Conservation (phyloP, 495 filamentous ascomycete genomes). For the Cercophora samala region DNA sequence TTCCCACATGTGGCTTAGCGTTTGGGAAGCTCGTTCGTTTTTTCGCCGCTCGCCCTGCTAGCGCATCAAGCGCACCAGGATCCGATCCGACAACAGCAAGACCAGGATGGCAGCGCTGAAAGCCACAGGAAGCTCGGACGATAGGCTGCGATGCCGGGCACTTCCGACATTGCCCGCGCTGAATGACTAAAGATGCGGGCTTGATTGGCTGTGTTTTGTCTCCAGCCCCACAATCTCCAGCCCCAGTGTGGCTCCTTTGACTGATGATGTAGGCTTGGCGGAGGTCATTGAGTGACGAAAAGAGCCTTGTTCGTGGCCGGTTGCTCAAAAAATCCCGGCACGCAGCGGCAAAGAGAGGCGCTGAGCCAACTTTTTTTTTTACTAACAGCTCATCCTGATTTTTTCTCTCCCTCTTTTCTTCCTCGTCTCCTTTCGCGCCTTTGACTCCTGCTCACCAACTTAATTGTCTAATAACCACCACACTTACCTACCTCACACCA, state of each 20-base stretch:
- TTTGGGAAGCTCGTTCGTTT: neutral
- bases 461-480: slow-evolving; percentile 11
- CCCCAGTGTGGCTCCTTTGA: slow-evolving; percentile 29
- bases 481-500: slow-evolving; percentile 1
- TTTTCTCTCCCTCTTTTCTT: slow-evolving; percentile 25
- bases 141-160: slow-evolving; percentile 14
- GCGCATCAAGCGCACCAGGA: neutral
- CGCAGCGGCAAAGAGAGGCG: slow-evolving; percentile 9
- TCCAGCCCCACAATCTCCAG: slow-evolving; percentile 17
- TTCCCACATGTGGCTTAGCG: slow-evolving; percentile 18
- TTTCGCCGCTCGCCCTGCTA: slow-evolving; percentile 1
- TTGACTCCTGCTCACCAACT: slow-evolving; percentile 6
- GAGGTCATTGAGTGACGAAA: slow-evolving; percentile 20
- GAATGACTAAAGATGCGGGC: slow-evolving; percentile 24
- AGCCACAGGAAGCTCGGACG: slow-evolving; percentile 4
- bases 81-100: neutral
- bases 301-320: slow-evolving; percentile 6
- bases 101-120: neutral
- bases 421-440: slow-evolving; percentile 7
- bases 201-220: slow-evolving; percentile 22
- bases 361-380: slow-evolving; percentile 8
- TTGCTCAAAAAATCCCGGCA: slow-evolving; percentile 18
- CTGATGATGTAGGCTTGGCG: slow-evolving; percentile 23
- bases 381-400: slow-evolving; percentile 20
- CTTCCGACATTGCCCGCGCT: slow-evolving; percentile 31